Base-by-base conservation (phyloP, 1,284 basidiomycete species). In the Tilletia indica region DNA sequence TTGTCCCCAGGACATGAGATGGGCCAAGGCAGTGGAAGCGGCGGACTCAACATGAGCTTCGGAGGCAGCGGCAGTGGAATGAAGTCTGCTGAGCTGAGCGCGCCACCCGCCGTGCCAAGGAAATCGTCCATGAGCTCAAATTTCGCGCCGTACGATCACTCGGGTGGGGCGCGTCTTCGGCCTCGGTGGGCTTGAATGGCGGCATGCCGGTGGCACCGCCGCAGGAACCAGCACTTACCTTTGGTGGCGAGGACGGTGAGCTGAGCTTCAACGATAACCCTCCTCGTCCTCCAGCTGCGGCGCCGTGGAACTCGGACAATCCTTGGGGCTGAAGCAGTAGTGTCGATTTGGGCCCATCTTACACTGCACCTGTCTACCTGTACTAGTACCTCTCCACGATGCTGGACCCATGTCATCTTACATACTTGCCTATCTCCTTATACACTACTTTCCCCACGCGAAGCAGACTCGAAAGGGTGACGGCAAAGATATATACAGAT, bases 161-260 rank as follows among this genome's bases (percentile, higher is more conserved):
- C 42, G 9, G 42, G 14, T 45, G 42, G 42, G 42, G 42, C 42
- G 42, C 42, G 14, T 45, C 42, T 45, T 45, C 42, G 1, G 14
- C 42, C 42, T 45, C 42, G 42, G 14, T 45, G 42, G 42, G 42
- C 6, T 45, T 45, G 42, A 45, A 45, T 14, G 42, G 42, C 6
- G 14, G 42, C 42, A 45, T 45, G 42, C 14, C 38, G n/a, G 2
- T 39, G 9, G 42, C 42, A 16, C 66, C 66, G 9, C 66, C 66
- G 38, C 45, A 48, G 25, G 48, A 38, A 6, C 39, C 66, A 6
- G 12, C 66, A 45, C 66, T 68, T 19, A 68, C 66, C 4, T 68
- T 68, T 48, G 66, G 39, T 12, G 66, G 45, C n/a, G n/a, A 68
- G 66, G 66, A 68, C 31, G 66, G 66, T 45, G 66, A 68, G 45